Evolutionary conservation across 176 grass and related monocot species (phyloP).

Genomic region (Melocanna baccifera): DNA sequence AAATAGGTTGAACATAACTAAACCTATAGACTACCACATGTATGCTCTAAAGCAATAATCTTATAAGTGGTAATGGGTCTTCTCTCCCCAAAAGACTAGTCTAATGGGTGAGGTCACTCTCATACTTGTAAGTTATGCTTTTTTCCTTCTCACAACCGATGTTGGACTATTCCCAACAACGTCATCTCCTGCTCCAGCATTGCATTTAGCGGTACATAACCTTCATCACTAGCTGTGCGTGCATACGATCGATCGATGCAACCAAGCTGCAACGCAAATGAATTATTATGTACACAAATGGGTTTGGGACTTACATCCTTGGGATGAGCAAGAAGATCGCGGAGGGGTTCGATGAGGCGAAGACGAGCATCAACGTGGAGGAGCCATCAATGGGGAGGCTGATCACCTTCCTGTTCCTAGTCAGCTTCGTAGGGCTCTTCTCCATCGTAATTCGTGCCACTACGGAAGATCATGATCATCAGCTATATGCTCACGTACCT

Average conservation of each 20-base stretch:
- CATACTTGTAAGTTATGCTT: no score
- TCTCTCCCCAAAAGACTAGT: no score
- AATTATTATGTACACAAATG: no score
- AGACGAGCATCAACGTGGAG: slow-evolving; percentile 49
- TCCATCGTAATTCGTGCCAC: slow-evolving; percentile 36
- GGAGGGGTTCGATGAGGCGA: slow-evolving; percentile 36
- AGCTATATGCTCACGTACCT: slow-evolving; percentile 63
- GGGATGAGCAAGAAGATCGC: slow-evolving; percentile 58
- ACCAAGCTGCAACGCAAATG: neutral
- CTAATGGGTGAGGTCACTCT: no score
- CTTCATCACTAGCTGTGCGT: no score
- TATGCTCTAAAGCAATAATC: no score
- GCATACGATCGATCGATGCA: no score
- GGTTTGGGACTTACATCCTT: slow-evolving; percentile 56
- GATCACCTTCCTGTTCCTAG: slow-evolving; percentile 54
- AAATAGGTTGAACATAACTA: no score
- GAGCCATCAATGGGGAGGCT: slow-evolving; percentile 37
- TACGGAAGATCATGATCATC: slow-evolving; percentile 47
- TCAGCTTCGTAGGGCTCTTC: slow-evolving; percentile 48
- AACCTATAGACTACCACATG: no score
- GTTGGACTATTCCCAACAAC: no score
- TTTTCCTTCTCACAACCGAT: no score
- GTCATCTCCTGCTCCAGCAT: slow-evolving; percentile 71
- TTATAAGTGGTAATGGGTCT: no score
- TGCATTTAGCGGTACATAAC: slow-evolving; percentile 39